phyloP scores from a whole-genome alignment of 768 basidiomycete species.

The Auricularia heimuer region DNA sequence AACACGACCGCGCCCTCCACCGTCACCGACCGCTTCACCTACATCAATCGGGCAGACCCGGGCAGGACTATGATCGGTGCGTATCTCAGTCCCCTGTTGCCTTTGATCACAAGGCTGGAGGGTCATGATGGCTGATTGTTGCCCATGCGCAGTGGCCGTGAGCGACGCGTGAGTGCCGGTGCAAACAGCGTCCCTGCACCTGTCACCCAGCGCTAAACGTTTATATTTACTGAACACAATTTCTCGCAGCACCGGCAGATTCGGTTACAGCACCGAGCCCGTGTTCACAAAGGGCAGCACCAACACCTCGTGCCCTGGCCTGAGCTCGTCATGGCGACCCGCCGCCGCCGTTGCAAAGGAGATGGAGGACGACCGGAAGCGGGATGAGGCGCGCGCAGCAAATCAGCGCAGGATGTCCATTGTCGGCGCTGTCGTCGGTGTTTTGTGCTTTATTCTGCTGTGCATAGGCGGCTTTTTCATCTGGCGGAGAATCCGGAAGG shows the following conservation, averaged over 20 bases:
- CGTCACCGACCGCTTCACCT: background rate
- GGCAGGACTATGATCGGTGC: background rate
- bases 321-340: background rate
- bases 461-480: background rate
- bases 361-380: background rate
- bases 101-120: too few relatives aligned
- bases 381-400: background rate
- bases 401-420: background rate
- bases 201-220: too few relatives aligned
- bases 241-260: background rate
- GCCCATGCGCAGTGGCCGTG: background rate
- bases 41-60: background rate
- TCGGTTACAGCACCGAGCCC: background rate
- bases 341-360: background rate
- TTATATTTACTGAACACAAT: background rate
- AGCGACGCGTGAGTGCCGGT: background rate
- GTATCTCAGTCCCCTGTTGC: background rate
- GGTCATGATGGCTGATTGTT: background rate
- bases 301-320: background rate
- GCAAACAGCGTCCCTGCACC: too few relatives aligned
- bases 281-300: constrained; percentile 1
- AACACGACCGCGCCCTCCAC: background rate
- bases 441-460: background rate
- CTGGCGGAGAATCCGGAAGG: background rate
- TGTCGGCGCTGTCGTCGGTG: background rate